Conservation (phyloP, 495 filamentous ascomycete genomes). For the Clohesyomyces aquaticus region DNA sequence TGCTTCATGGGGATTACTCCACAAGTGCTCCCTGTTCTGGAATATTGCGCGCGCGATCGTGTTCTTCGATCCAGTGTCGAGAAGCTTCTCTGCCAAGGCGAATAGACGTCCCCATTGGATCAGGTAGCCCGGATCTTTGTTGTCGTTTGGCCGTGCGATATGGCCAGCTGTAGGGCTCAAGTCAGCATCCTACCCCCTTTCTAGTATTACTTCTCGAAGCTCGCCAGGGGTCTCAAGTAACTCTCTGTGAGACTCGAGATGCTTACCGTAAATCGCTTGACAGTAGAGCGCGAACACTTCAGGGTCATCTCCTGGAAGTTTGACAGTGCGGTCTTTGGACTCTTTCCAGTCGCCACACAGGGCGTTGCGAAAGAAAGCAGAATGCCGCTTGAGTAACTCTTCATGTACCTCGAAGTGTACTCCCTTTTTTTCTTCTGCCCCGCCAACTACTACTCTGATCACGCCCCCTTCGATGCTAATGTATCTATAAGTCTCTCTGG, state of each 20-base stretch:
- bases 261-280: not conserved
- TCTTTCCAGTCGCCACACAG: conserved; percentile 1
- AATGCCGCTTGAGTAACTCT: too few species aligned
- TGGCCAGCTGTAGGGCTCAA: not conserved
- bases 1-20: not conserved
- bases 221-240: too few species aligned
- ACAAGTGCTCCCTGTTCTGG: not conserved
- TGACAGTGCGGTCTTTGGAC: not conserved
- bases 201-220: too few species aligned
- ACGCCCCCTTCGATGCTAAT: too few species aligned
- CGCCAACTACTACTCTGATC: too few species aligned
- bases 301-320: not conserved
- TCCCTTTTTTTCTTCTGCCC: too few species aligned
- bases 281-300: conserved; percentile 2
- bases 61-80: not conserved
- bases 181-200: too few species aligned
- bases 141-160: not conserved
- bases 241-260: too few species aligned
- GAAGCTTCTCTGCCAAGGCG: not conserved
- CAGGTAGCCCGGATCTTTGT: not conserved
- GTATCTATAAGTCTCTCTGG: too few species aligned
- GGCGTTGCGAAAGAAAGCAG: conserved; percentile 2
- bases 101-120: not conserved
- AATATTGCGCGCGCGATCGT: not conserved
- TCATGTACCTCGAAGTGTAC: too few species aligned